Percentiles rank a stretch among this genome's conserved stretches.
phyloP scores from a whole-genome alignment of 192 early-diverging fungal species.

The Lunasporangiospora selenospora region DNA sequence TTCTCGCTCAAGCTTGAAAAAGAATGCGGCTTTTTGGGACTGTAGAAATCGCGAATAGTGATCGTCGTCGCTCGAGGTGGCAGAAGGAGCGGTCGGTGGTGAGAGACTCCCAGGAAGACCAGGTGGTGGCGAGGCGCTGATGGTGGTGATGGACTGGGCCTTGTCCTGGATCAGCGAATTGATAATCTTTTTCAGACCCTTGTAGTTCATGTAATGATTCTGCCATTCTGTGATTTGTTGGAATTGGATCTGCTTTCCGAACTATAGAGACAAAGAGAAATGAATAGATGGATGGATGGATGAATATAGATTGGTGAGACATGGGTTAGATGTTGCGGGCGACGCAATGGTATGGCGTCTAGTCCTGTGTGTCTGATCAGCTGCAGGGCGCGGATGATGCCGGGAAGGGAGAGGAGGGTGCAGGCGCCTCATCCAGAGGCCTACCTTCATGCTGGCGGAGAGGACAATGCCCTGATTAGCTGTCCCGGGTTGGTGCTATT shows the following conservation, averaged over 20 bases:
- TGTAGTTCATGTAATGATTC: conserved; percentile 96
- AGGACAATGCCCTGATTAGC: too few species aligned
- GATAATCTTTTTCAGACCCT: conserved; percentile 98
- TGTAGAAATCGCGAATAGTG: conserved; percentile 66
- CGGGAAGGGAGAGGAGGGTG: not conserved
- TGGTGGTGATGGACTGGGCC: conserved; percentile 52
- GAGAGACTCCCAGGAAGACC: too few species aligned
- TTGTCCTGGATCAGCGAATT: conserved; percentile 66
- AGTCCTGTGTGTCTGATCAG: not conserved
- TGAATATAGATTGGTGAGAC: not conserved
- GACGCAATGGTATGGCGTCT: not conserved
- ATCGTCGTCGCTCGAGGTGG: too few species aligned
- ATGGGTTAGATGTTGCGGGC: not conserved
- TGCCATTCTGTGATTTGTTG: conserved; percentile 94
- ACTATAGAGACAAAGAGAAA: conserved; percentile 61
- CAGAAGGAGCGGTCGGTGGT: conserved; percentile 22
- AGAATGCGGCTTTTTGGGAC: conserved; percentile 94
- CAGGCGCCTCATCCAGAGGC: not conserved
- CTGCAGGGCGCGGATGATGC: not conserved
- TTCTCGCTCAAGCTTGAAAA: conserved; percentile 97
- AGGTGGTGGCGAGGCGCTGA: conserved; percentile 47
- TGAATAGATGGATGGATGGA: not conserved
- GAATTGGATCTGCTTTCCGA: conserved; percentile 97
- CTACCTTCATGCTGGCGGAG: not conserved
- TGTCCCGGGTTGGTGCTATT: too few species aligned